Conservation (phyloP, 2,329 filamentous ascomycete species). For the Mycosphaerella sp. region DNA sequence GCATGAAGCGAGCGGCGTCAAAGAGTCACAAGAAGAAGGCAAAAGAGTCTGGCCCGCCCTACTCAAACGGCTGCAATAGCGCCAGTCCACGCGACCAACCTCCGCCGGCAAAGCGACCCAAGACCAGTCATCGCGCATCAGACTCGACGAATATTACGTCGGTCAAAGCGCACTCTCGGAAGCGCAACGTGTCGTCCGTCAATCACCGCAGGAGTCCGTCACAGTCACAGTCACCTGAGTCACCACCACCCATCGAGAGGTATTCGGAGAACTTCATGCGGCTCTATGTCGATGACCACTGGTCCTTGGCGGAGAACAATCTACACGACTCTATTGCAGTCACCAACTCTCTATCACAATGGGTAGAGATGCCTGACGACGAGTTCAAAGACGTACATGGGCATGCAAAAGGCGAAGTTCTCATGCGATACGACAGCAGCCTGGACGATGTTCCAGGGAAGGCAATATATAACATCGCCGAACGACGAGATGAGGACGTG, state of each 20-base stretch:
- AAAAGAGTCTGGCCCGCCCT: conserved; percentile 56
- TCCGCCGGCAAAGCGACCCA: conserved; percentile 71
- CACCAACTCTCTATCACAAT: conserved; percentile 66
- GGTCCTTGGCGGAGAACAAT: conserved; percentile 59
- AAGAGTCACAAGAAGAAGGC: conserved; percentile 86
- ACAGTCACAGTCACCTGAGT: conserved; percentile 64
- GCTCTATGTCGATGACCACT: conserved; percentile 48
- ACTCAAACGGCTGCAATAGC: conserved; percentile 59
- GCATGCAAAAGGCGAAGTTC: conserved; percentile 59
- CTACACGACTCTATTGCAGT: conserved; percentile 70
- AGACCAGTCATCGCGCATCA: conserved; percentile 72
- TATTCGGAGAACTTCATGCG: conserved; percentile 60
- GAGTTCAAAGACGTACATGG: conserved; percentile 36
- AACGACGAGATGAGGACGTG: conserved; percentile 45
- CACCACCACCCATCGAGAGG: conserved; percentile 24
- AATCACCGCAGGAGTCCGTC: conserved; percentile 66
- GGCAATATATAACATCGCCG: conserved; percentile 48
- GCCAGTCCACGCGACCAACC: conserved; percentile 47
- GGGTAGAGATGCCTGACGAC: conserved; percentile 68
- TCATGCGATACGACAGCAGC: conserved; percentile 53
- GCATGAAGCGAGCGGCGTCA: conserved; percentile 61
- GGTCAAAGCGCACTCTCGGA: conserved; percentile 54
- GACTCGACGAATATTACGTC: conserved; percentile 59
- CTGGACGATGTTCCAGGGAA: conserved; percentile 51
- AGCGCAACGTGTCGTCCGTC: conserved; percentile 53